Conservation (phyloP, 805 yeast genomes). For the Saccharomyces paradoxus region DNA sequence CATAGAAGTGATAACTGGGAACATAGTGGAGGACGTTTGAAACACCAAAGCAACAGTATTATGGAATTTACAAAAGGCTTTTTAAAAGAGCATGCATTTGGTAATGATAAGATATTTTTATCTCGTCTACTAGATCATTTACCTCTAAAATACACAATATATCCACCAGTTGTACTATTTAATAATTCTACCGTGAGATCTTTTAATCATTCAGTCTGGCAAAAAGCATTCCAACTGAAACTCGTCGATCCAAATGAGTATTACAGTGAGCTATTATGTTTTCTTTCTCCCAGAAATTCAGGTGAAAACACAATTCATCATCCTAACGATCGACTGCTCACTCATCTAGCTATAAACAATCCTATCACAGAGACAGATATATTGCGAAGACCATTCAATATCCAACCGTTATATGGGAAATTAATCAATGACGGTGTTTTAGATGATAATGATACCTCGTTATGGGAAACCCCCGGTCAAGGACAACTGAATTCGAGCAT, state of each 20-base stretch:
- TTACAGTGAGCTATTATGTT: constrained; percentile 19
- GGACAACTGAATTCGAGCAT: constrained; percentile 45
- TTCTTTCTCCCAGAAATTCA: neutral
- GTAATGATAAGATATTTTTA: constrained; percentile 4
- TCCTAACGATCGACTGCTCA: constrained; percentile 21
- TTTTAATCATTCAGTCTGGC: constrained; percentile 37
- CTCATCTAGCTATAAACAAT: constrained; percentile 64
- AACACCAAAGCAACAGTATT: neutral
- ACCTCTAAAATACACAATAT: constrained; percentile 46
- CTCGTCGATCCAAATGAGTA: constrained; percentile 3
- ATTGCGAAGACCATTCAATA: constrained; percentile 57
- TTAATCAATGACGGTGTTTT: constrained; percentile 44
- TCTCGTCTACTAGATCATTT: constrained; percentile 8
- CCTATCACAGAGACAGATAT: constrained; percentile 52
- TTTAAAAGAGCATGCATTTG: neutral
- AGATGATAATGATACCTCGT: constrained; percentile 1
- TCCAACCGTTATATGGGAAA: constrained; percentile 55
- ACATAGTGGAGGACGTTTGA: neutral
- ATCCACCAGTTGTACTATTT: constrained; percentile 60
- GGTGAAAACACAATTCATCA: neutral
- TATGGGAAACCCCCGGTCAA: constrained; percentile 32
- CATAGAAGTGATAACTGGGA: neutral
- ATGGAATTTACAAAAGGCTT: constrained; percentile 6
- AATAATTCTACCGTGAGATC: constrained; percentile 37
- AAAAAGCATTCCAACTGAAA: constrained; percentile 10